Percentiles rank a stretch among this genome's conserved stretches.
These are phyloP conservation scores for Alternaria gaisen DNA, from an alignment of 2,329 filamentous ascomycete genomes.

Conservation along the genomic window DNA sequence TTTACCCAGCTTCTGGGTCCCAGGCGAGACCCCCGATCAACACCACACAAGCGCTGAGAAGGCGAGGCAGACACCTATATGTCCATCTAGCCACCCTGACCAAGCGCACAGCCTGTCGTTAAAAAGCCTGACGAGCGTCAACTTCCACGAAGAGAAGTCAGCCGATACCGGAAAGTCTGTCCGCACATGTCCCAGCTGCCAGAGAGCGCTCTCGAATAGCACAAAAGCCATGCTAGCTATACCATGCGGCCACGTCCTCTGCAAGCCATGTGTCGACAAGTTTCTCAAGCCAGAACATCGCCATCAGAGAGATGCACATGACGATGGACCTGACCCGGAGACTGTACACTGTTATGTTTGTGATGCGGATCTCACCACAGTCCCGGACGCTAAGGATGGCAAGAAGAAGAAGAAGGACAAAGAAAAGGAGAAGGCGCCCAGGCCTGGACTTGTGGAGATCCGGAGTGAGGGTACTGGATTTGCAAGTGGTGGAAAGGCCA, in stretches of 20 bases:
- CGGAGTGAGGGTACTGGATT: slow-evolving; percentile 91
- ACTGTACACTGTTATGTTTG: slow-evolving; percentile 83
- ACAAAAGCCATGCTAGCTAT: slow-evolving; percentile 84
- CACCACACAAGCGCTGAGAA: slow-evolving; percentile 56
- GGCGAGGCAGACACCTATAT: slow-evolving; percentile 74
- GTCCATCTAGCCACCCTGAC: slow-evolving; percentile 74
- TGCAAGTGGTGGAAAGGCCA: slow-evolving; percentile 83
- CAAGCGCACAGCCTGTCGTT: slow-evolving; percentile 78
- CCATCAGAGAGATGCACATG: slow-evolving; percentile 62
- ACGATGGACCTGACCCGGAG: slow-evolving; percentile 61
- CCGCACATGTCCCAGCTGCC: slow-evolving; percentile 82
- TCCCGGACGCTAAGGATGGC: slow-evolving; percentile 35
- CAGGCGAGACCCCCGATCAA: slow-evolving; percentile 75
- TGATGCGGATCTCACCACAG: slow-evolving; percentile 73
- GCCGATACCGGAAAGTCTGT: slow-evolving; percentile 59
- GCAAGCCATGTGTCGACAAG: slow-evolving; percentile 81
- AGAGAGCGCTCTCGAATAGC: slow-evolving; percentile 81
- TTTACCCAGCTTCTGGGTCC: slow-evolving; percentile 92
- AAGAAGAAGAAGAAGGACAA: slow-evolving; percentile 57
- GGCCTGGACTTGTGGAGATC: slow-evolving; percentile 79
- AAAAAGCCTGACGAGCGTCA: slow-evolving; percentile 77
- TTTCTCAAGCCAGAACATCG: slow-evolving; percentile 69
- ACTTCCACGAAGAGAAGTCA: slow-evolving; percentile 77
- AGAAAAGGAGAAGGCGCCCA: slow-evolving; percentile 69
- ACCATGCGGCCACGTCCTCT: slow-evolving; percentile 91